Base-by-base conservation (phyloP, 768 basidiomycete genomes). In the Auriscalpium vulgare region DNA sequence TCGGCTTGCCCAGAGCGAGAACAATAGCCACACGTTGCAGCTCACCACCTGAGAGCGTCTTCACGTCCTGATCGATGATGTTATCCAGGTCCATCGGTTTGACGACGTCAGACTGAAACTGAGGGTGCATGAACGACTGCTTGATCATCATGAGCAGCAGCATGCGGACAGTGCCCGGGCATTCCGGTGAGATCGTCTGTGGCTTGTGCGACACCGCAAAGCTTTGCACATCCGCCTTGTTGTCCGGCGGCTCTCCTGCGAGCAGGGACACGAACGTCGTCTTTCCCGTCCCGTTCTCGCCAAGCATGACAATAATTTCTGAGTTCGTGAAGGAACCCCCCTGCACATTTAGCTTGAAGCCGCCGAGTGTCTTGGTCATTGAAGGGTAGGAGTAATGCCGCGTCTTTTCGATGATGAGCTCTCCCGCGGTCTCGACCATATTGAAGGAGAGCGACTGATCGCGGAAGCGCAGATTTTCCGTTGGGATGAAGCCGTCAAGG, bases 201-300 rank as follows among this genome's bases (percentile, higher is more conserved):
- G 97, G 97, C 75, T 99, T 99, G 66, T 97, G 56, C 35, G 55
- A 47, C 36, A 56, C 58, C 13, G 59, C 71, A 56, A 97, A 74
- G 45, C 81, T 79, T 72, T 91, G 82, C 69, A 88, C 90, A 71
- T 88, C 87, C 48, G 85, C 81, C 71, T 89, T 86, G 47, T 76
- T 68, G 72, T 99, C 97, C 6, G 95, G 95, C 17, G 78, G 83
- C 63, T 97, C 95, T 40, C 97, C 97, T 1, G 94, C 93, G 51
- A 99, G 79, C 54, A 99, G 75, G 59, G 94, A 90, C 55, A 99
- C 93, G 69, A 99, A 92, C 1, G 97, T 99, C 46, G 97, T 97
- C 78, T 99, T 99, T 40, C 97, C 95, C 2, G 93, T 99, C 50
- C 97, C 97, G 72, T 99, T 99, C 80, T 99, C 97, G 59, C 97